phyloP scores from a whole-genome alignment of 805 yeast genomes.

The Lipomyces japonicus region DNA sequence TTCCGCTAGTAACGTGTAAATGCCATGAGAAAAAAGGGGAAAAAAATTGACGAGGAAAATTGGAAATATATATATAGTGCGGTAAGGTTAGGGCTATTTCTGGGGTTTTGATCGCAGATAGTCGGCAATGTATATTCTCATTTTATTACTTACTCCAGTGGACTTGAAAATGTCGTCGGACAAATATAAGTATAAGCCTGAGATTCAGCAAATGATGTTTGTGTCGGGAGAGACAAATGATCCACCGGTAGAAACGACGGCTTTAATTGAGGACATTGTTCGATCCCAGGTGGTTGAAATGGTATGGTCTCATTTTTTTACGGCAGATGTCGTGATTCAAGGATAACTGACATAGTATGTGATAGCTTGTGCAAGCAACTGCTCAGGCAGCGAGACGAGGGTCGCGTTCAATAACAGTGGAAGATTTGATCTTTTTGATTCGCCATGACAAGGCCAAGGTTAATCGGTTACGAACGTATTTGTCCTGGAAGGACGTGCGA shows the following conservation, averaged over 20 bases:
- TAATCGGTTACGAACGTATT: slow-evolving; percentile 79
- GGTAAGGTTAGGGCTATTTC: no score
- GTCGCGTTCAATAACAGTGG: slow-evolving; percentile 79
- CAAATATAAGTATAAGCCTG: slow-evolving; percentile 58
- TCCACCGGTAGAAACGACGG: slow-evolving; percentile 86
- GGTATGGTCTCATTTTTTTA: slow-evolving; percentile 29
- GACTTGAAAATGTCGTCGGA: slow-evolving; percentile 5
- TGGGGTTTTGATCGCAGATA: no score
- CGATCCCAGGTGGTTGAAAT: slow-evolving; percentile 91
- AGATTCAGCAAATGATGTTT: slow-evolving; percentile 98
- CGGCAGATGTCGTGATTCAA: not conserved
- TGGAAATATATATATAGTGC: no score
- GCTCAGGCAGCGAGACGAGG: slow-evolving; percentile 76
- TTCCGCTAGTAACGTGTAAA: no score
- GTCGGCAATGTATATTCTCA: no score
- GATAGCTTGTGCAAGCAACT: slow-evolving; percentile 59
- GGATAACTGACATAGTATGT: not conserved
- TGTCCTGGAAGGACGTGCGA: slow-evolving; percentile 96
- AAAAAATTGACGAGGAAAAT: not conserved
- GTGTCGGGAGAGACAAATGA: slow-evolving; percentile 94
- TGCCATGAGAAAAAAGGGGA: not conserved
- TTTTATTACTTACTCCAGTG: no score
- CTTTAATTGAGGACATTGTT: slow-evolving; percentile 92
- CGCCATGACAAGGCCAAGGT: slow-evolving; percentile 94
- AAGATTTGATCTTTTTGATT: slow-evolving; percentile 87